Conservation (phyloP, 768 basidiomycete genomes). For the Mycena pura region DNA sequence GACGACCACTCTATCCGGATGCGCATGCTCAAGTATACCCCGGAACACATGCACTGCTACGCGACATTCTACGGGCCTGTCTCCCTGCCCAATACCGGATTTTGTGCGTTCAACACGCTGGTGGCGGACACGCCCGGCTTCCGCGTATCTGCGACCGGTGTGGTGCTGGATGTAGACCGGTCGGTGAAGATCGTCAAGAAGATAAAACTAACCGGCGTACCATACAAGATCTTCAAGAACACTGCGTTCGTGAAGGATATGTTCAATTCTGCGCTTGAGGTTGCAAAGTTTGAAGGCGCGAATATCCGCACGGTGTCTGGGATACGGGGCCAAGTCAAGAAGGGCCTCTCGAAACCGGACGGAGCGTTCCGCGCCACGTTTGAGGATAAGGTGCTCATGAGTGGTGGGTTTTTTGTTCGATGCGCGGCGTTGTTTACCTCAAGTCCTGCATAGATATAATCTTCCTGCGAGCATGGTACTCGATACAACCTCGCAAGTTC, state of each 20-base stretch:
- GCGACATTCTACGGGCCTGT: conserved; percentile 98
- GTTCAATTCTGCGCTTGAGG: conserved; percentile 93
- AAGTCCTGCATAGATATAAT: conserved; percentile 73
- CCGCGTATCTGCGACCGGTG: conserved; percentile 91
- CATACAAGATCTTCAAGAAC: conserved; percentile 99
- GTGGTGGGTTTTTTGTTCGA: conserved; percentile 63
- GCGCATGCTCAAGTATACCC: conserved; percentile 99
- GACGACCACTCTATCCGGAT: conserved; percentile 98
- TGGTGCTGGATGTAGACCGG: conserved; percentile 91
- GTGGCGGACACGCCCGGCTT: conserved; percentile 73
- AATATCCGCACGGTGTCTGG: conserved; percentile 94
- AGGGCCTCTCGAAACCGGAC: conserved; percentile 92
- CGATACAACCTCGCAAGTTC: conserved; percentile 92
- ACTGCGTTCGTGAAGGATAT: conserved; percentile 98
- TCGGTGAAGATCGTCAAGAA: conserved; percentile 98
- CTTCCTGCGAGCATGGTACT: conserved; percentile 96
- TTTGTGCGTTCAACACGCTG: conserved; percentile 95
- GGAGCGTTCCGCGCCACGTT: conserved; percentile 96
- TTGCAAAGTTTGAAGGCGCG: conserved; percentile 99
- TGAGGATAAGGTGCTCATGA: conserved; percentile 96
- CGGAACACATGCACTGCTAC: conserved; percentile 99
- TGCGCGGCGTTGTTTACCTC: not conserved
- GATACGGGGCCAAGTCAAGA: conserved; percentile 96
- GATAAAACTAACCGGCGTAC: conserved; percentile 92
- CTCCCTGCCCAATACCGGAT: conserved; percentile 90